Conservation (phyloP, 441 rosid genomes). For the Jatropha podagrica region DNA sequence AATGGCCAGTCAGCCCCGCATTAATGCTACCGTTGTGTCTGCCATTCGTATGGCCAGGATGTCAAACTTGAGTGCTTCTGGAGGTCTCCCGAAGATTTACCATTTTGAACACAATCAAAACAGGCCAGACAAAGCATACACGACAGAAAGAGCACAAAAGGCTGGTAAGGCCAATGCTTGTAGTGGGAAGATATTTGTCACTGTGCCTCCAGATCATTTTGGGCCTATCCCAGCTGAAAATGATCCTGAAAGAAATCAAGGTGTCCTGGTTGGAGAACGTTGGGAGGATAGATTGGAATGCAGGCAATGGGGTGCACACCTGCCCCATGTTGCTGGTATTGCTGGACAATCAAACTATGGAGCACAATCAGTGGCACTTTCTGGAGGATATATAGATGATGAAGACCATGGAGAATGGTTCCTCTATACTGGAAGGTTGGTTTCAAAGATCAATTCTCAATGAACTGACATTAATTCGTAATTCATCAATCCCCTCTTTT, state of each 20-base stretch:
- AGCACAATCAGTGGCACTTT: constrained; percentile 82
- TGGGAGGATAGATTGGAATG: constrained; percentile 76
- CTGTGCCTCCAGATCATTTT: constrained; percentile 70
- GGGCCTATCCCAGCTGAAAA: constrained; percentile 80
- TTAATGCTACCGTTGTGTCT: constrained; percentile 61
- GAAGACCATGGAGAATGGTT: constrained; percentile 98
- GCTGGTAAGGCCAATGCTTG: constrained; percentile 82
- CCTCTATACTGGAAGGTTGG: constrained; percentile 87
- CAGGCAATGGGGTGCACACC: constrained; percentile 83
- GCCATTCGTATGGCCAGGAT: constrained; percentile 69
- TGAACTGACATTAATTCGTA: neutral
- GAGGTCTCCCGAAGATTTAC: constrained; percentile 30
- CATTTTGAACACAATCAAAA: constrained; percentile 63
- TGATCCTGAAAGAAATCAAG: constrained; percentile 70
- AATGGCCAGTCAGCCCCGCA: constrained; percentile 62
- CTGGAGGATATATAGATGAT: constrained; percentile 82
- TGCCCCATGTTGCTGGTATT: constrained; percentile 77
- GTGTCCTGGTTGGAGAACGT: constrained; percentile 75
- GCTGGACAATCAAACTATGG: constrained; percentile 73
- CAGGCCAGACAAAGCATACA: constrained; percentile 72
- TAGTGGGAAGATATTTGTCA: constrained; percentile 73
- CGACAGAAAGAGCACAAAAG: constrained; percentile 67
- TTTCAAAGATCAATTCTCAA: neutral
- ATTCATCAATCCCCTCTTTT: neutral
- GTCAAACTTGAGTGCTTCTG: constrained; percentile 32